Evolutionary conservation across 2,329 filamentous ascomycete species (phyloP), one percentile per base, ranked within the genome.

Genomic region (Talaromyces sp.): DNA sequence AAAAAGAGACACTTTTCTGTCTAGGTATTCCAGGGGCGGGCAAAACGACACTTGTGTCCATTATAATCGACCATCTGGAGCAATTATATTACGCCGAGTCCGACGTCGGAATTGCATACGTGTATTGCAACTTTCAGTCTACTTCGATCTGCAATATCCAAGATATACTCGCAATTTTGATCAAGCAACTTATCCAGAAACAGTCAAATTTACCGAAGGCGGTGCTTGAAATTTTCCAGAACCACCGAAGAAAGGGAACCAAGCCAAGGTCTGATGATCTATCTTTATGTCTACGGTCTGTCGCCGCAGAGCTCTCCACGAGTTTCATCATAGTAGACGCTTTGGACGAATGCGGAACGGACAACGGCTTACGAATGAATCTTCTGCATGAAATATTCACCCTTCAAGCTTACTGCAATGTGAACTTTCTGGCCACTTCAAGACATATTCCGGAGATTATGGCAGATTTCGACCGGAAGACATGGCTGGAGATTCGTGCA

Each of bases 1-100:
- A n/a, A 14, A 28, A 42, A 28, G 18, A 46, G 61, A 56, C 54
- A 75, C 75, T 2, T 72, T 79, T 54, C 62, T 79, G 6, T 79
- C 69, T 35, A n/a, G 60, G 60, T 9, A 62, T 62, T 8, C 60
- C 60, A 8, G 60, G 60, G 4, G 60, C 60, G 28, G 60, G 60
- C 23, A 62, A 62, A 57, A 62, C 60, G 2, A 62, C 46, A n/a
- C 50, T 57, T 25, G 46, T 42, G 12, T 62, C 60, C 5, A 40
- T 62, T 25, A 40, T 62, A 39, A 31, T 62, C n/a, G 31, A 57
- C 14, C 23, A 62, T 16, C 39, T 62, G 23, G 21, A 31, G 18
- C 35, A 37, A 25, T 50, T 28, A 46, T 62, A 25, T 28, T 23
- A 37, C 39, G 25, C 39, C 28, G 60, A 62, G 12, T 14, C 33